These are phyloP conservation scores for Tephrocybe sp. DNA, from an alignment of 768 basidiomycete species.

Conservation along the genomic window DNA sequence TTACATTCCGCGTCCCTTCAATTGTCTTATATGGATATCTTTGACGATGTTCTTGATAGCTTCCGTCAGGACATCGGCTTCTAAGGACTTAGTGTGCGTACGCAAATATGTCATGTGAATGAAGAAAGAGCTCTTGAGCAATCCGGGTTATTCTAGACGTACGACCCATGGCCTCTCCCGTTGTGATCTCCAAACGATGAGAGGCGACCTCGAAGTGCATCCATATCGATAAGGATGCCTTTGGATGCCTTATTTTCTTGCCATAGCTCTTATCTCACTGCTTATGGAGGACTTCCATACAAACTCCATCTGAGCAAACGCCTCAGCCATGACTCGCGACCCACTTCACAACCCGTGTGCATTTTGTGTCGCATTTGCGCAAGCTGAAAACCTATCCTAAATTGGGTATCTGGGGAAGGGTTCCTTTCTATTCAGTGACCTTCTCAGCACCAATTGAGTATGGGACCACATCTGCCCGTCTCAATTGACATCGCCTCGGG, in stretches of 20 bases:
- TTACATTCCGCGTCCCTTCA: neutral
- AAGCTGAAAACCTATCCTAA: conserved; percentile 8
- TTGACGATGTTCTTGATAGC: conserved; percentile 1
- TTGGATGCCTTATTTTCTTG: conserved; percentile 4
- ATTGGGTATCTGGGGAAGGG: conserved; percentile 4
- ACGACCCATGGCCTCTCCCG: neutral
- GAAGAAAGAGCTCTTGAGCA: conserved; percentile 4
- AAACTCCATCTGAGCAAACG: neutral
- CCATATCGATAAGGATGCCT: neutral
- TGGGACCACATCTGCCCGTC: neutral
- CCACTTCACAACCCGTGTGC: conserved; percentile 11
- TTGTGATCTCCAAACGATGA: conserved; percentile 1
- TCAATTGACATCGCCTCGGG: conserved; percentile 1
- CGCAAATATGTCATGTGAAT: conserved; percentile 4
- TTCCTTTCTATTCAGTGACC: neutral
- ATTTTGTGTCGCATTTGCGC: neutral
- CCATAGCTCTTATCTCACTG: neutral
- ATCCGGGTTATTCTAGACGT: conserved; percentile 6
- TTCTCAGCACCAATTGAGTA: conserved; percentile 3
- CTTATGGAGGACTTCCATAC: neutral
- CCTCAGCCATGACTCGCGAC: conserved; percentile 1
- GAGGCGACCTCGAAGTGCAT: neutral
- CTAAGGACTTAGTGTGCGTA: neutral
- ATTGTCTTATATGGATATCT: conserved; percentile 3
- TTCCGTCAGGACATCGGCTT: neutral